Conservation (phyloP, 495 filamentous ascomycete genomes). For the Podospora appendiculata region DNA sequence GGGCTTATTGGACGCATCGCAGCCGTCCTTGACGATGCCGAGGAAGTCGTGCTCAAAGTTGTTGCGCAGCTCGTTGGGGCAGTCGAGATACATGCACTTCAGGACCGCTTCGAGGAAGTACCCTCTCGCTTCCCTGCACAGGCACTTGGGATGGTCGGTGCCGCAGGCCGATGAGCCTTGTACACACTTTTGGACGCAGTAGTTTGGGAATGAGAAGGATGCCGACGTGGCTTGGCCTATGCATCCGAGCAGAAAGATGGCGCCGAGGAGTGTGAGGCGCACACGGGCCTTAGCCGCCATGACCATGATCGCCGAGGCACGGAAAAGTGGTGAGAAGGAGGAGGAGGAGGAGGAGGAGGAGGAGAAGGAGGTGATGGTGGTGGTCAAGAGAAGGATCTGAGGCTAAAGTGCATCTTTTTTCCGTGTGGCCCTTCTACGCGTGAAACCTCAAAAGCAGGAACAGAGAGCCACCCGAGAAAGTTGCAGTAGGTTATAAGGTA, state of each 20-base stretch:
- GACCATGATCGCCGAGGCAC: not conserved
- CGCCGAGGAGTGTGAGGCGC: conserved; percentile 3
- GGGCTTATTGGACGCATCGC: conserved; percentile 8
- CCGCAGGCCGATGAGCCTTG: no score
- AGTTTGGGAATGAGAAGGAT: not conserved
- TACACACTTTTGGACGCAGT: no score
- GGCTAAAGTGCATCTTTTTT: no score
- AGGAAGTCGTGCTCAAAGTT: conserved; percentile 11
- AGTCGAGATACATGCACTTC: conserved; percentile 21
- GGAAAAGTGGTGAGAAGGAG: no score
- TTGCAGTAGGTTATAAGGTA: no score
- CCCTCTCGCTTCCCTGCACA: conserved; percentile 15
- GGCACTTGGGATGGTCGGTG: conserved; percentile 7
- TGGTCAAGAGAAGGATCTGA: no score
- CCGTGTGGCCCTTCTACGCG: no score
- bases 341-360: no score
- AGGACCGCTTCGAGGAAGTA: conserved; percentile 17
- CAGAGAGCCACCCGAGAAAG: no score
- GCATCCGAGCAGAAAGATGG: conserved; percentile 3
- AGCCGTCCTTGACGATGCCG: conserved; percentile 11
- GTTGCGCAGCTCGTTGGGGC: conserved; percentile 15
- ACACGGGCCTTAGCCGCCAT: conserved; percentile 4
- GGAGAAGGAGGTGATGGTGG: no score
- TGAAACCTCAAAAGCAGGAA: no score
- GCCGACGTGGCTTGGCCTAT: conserved; percentile 1